These are phyloP conservation scores for Climacium dendroides DNA, from an alignment of 225 moss, liverwort and hornwort genomes.

Conservation along the genomic window DNA sequence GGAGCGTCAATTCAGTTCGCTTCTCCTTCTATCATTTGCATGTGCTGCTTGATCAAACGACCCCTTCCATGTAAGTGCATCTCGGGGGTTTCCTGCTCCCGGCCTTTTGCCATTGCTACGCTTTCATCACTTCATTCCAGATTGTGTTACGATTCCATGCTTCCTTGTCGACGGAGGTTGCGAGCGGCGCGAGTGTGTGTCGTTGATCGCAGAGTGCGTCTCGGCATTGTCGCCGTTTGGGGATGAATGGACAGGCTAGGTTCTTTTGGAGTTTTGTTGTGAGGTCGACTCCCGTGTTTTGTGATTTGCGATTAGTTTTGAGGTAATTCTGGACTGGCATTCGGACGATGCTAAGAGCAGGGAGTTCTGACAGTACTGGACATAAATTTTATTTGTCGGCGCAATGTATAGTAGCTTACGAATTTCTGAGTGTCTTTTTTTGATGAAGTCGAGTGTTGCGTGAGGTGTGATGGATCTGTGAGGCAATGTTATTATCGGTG, in stretches of 20 bases:
- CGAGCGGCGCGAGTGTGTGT: not conserved
- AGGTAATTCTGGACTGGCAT: not conserved
- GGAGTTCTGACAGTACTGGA: not conserved
- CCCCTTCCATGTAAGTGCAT: not conserved
- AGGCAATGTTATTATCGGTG: not conserved
- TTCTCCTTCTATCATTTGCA: not conserved
- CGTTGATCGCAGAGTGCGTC: not conserved
- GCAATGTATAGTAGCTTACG: not conserved
- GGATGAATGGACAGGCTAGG: not conserved
- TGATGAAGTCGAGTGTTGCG: not conserved
- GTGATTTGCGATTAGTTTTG: not conserved
- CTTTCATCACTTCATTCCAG: not conserved
- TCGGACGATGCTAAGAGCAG: not conserved
- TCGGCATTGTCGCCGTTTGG: not conserved
- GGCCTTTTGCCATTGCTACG: not conserved
- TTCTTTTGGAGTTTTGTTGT: not conserved
- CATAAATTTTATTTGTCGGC: not conserved
- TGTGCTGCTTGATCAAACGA: not conserved
- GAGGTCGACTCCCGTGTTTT: not conserved
- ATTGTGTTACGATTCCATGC: not conserved
- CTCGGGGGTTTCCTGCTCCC: not conserved
- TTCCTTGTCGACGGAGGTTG: not conserved
- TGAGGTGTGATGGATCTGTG: not conserved
- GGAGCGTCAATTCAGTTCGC: not conserved
- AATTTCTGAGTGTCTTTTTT: not conserved